Evolutionary conservation across 106 monocot genomes (phyloP), one percentile per base, ranked within the genome.

Genomic region (Dendrobium chrysotoxum): DNA sequence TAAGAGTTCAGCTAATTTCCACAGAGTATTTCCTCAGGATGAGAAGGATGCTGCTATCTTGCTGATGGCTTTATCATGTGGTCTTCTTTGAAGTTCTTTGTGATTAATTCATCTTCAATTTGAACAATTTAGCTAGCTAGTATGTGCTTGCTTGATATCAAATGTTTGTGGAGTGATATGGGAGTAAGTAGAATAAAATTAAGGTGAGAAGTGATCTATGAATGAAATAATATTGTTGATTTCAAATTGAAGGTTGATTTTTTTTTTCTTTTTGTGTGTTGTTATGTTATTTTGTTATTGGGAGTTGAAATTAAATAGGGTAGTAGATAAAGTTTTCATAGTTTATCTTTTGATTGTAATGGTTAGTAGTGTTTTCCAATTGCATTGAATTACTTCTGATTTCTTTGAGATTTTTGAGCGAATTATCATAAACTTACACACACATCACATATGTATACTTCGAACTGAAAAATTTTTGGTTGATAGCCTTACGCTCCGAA

Each of bases 31-130:
- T 61, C 96, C 91, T 1, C 90, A 90, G 65, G 95, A 96, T 15
- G 93, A 93, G 78, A 96, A 85, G 66, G 93, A 96, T 72, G 95
- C 95, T 28, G 95, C 95, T 25, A 89, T 88, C 53, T 79, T 96
- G 83, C 72, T 96, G 67, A 93, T 96, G 95, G 88, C 91, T 78
- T 77, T 96, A 41, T 93, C 95, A 17, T 89, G 89, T 77, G 89
- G 91, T 11, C 86, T 88, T 21, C 72, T 90, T 31, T 74, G 75
- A 47, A 75, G 87, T 61, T 87, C 47, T 13, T 35, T 53, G 67
- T 21, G 81, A 46, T 2, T 38, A 17, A 45, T 38, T 79, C 7
- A 31, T 28, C 40, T 54, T 50, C 5, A 45, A 2, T 71, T 71
- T 31, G 30, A 71, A 64, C 61, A n/a, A 61, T 61, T 25, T 25